Conservation (phyloP, 2,329 filamentous ascomycete genomes). For the Calonectria fujianensis region DNA sequence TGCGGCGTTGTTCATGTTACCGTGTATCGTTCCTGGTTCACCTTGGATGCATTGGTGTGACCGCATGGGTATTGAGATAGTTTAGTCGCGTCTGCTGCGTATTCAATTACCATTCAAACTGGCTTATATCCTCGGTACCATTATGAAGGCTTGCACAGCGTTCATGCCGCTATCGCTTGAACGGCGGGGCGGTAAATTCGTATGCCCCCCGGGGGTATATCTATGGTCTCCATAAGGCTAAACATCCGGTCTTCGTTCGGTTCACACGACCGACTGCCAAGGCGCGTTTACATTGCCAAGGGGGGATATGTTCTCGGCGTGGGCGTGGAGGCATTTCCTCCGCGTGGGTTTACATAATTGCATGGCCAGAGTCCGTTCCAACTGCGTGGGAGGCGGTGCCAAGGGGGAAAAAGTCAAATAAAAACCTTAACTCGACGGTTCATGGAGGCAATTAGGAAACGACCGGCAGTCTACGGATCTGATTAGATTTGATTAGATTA, state of each 20-base stretch:
- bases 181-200: not conserved
- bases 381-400: not conserved
- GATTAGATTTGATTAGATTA: conserved; percentile 3
- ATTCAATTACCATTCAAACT: not conserved
- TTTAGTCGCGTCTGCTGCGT: not conserved
- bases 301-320: not conserved
- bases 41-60: conserved; percentile 9
- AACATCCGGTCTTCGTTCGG: not conserved
- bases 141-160: not conserved
- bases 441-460: not conserved
- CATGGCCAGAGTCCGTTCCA: not conserved
- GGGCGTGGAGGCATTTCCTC: not conserved
- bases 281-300: not conserved
- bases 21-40: not conserved
- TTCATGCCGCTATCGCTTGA: conserved; percentile 18
- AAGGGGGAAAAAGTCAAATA: not conserved
- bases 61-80: conserved; percentile 1
- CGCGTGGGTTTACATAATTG: not conserved
- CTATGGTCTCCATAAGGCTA: not conserved
- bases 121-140: not conserved
- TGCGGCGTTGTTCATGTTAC: conserved; percentile 16
- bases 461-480: not conserved
- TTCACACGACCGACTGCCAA: not conserved
- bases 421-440: not conserved
- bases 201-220: not conserved